Conservation (phyloP, 192 early-diverging fungal genomes). For the Entophlyctis luteolus region DNA sequence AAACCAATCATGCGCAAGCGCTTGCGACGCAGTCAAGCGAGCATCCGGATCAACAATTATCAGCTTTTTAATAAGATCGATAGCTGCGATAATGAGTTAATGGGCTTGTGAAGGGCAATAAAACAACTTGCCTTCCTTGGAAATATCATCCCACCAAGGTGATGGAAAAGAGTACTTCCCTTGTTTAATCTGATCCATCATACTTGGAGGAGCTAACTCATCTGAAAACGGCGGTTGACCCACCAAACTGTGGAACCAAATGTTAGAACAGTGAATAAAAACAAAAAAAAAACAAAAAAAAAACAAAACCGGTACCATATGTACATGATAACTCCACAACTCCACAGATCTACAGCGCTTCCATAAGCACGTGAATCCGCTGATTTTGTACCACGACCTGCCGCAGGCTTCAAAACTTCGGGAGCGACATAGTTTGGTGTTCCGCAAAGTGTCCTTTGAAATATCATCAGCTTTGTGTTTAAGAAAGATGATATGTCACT, state of each 20-base stretch:
- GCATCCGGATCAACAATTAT: constrained; percentile 60
- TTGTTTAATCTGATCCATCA: constrained; percentile 47
- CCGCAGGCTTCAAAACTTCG: constrained; percentile 56
- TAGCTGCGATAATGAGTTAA: constrained; percentile 2
- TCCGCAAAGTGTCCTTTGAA: constrained; percentile 62
- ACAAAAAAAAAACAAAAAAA: neutral
- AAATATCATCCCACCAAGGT: constrained; percentile 67
- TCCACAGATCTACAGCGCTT: constrained; percentile 81
- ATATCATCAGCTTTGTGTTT: neutral
- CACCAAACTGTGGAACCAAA: constrained; percentile 45
- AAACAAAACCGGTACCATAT: too few relatives aligned
- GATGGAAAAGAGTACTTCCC: constrained; percentile 64
- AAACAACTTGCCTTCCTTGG: constrained; percentile 35
- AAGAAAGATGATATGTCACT: constrained; percentile 42
- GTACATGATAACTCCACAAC: constrained; percentile 82
- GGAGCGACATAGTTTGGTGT: constrained; percentile 73
- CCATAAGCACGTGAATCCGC: constrained; percentile 37
- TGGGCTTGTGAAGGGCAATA: neutral
- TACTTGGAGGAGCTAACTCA: constrained; percentile 29
- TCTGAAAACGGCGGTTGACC: constrained; percentile 77
- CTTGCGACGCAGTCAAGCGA: constrained; percentile 71
- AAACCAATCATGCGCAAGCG: constrained; percentile 78
- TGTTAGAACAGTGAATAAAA: neutral
- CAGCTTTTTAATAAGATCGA: constrained; percentile 27
- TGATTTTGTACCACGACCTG: too few relatives aligned